A percentile compares a stretch with the other conserved stretches of the same genome.
These are phyloP conservation scores for Populus euphratica DNA, from an alignment of 345 rosid genomes.

Conservation along the genomic window DNA sequence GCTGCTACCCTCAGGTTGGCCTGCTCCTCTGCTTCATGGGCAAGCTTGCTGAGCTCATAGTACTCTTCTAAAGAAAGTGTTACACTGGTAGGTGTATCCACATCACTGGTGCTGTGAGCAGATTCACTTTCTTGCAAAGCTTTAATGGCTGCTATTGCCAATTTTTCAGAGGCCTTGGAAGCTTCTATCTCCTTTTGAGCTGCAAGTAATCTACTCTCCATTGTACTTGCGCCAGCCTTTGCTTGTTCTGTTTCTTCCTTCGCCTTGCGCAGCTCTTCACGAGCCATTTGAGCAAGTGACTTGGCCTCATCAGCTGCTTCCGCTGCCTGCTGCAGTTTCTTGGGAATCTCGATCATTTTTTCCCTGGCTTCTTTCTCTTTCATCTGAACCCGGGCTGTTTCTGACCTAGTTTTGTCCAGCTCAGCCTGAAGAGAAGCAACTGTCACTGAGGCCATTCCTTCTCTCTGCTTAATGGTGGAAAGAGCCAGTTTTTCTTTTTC, in stretches of 20 bases:
- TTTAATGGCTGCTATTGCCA: slow-evolving; percentile 80
- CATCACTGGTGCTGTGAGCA: slow-evolving; percentile 30
- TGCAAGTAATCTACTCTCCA: slow-evolving; percentile 65
- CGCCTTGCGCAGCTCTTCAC: slow-evolving; percentile 67
- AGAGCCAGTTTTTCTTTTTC: slow-evolving; percentile 62
- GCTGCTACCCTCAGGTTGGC: slow-evolving; percentile 66
- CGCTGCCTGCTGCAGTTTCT: slow-evolving; percentile 66
- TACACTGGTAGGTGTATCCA: slow-evolving; percentile 50
- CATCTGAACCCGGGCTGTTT: slow-evolving; percentile 50
- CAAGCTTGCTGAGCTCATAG: slow-evolving; percentile 73
- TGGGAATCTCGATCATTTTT: slow-evolving; percentile 62
- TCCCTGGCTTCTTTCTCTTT: slow-evolving; percentile 66
- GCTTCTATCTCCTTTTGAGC: slow-evolving; percentile 84
- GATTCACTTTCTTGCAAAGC: slow-evolving; percentile 84
- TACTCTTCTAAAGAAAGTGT: slow-evolving; percentile 81
- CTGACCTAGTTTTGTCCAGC: slow-evolving; percentile 54
- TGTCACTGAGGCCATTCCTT: slow-evolving; percentile 78
- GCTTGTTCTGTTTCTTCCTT: slow-evolving; percentile 81
- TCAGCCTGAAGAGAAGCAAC: slow-evolving; percentile 79
- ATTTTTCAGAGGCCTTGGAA: slow-evolving; percentile 74
- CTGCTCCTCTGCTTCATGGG: slow-evolving; percentile 77
- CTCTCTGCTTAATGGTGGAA: slow-evolving; percentile 61
- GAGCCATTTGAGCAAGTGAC: slow-evolving; percentile 55
- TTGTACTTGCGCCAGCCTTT: slow-evolving; percentile 67
- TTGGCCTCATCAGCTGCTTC: slow-evolving; percentile 80